A percentile compares a stretch with the other conserved stretches of the same genome.
These are phyloP conservation scores for Aspergillus melleus DNA, from an alignment of 2,329 filamentous ascomycete species.

Conservation along the genomic window DNA sequence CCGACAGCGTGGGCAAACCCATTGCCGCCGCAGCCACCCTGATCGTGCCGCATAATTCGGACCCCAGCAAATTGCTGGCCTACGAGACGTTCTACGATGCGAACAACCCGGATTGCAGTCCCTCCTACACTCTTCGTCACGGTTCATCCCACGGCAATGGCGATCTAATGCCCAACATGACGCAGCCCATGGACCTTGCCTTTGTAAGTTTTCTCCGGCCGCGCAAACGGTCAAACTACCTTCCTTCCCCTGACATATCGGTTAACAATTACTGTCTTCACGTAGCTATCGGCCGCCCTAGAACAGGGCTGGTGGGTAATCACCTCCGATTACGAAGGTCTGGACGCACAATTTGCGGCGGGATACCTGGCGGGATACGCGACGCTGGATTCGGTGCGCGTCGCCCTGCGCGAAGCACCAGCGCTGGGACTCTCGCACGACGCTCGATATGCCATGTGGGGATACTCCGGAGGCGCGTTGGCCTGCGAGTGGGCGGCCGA, in stretches of 20 bases:
- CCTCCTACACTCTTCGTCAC: slow-evolving; percentile 20
- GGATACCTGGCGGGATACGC: slow-evolving; percentile 45
- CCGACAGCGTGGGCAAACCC: slow-evolving; percentile 16
- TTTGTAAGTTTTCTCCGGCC: slow-evolving; percentile 8
- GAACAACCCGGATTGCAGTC: slow-evolving; percentile 19
- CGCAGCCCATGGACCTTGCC: slow-evolving; percentile 4
- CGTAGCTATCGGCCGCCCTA: slow-evolving; percentile 33
- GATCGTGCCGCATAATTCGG: slow-evolving; percentile 31
- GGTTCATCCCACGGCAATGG: not conserved
- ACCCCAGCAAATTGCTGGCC: slow-evolving; percentile 34
- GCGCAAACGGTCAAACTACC: not conserved
- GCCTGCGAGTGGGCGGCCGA: slow-evolving; percentile 17
- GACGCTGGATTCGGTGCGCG: slow-evolving; percentile 44
- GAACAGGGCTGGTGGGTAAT: slow-evolving; percentile 48
- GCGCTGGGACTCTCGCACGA: slow-evolving; percentile 13
- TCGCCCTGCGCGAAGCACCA: slow-evolving; percentile 37
- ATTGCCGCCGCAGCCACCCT: slow-evolving; percentile 36
- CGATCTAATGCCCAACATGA: slow-evolving; percentile 26
- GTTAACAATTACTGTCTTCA: slow-evolving; percentile 19
- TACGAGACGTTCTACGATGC: slow-evolving; percentile 38
- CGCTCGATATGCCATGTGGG: slow-evolving; percentile 18
- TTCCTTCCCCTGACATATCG: slow-evolving; percentile 20
- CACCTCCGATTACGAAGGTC: slow-evolving; percentile 49
- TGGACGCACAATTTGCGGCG: slow-evolving; percentile 42
- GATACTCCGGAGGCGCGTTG: slow-evolving; percentile 19